These are phyloP conservation scores for Blastomyces percursus DNA, from an alignment of 2,329 filamentous ascomycete genomes.

Conservation along the genomic window DNA sequence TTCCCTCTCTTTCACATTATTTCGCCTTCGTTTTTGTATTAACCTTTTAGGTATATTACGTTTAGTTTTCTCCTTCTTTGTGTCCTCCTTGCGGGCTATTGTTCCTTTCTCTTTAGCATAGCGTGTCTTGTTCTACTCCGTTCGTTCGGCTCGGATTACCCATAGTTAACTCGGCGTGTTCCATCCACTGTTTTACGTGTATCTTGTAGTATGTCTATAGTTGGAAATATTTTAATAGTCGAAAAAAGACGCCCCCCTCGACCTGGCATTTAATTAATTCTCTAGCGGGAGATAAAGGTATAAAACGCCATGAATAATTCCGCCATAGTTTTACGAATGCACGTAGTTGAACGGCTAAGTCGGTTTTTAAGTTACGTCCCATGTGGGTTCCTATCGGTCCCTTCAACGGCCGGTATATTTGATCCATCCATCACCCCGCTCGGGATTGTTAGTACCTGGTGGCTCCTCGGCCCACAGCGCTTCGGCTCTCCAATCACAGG, in stretches of 20 bases:
- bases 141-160: not conserved
- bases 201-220: not conserved
- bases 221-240: not conserved
- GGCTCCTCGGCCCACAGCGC: not conserved
- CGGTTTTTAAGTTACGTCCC: not conserved
- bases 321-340: not conserved
- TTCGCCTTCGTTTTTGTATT: not conserved
- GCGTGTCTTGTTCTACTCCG: not conserved
- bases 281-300: not conserved
- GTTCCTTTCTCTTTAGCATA: not conserved
- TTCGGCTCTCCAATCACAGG: not conserved
- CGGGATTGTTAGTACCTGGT: too few relatives aligned
- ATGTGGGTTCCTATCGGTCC: not conserved
- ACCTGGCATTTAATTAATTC: not conserved
- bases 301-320: not conserved
- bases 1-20: not conserved
- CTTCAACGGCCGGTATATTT: too few relatives aligned
- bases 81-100: not conserved
- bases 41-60: not conserved
- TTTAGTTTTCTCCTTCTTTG: not conserved
- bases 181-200: not conserved
- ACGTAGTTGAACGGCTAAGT: not conserved
- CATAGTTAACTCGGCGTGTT: not conserved
- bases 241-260: too few relatives aligned
- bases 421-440: too few relatives aligned